Conservation (phyloP, 306 rosid genomes). For the Spatholobus suberectus region DNA sequence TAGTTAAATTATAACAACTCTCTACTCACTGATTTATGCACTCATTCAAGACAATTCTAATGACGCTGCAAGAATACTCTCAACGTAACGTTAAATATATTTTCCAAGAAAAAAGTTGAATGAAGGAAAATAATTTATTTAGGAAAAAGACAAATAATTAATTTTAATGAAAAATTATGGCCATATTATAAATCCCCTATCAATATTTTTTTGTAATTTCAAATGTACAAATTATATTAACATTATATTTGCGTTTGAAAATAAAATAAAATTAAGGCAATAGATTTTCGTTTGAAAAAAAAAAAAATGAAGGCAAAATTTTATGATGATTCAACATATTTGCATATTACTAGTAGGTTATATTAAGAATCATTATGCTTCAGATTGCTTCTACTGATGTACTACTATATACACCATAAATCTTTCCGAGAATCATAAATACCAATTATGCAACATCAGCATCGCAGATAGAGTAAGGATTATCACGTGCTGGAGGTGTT, state of each 20-base stretch:
- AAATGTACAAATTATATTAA: too few relatives aligned
- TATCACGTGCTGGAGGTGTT: slow-evolving; percentile 48
- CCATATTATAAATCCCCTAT: neutral
- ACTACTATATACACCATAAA: neutral
- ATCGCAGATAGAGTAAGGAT: slow-evolving; percentile 1
- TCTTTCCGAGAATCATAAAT: slow-evolving; percentile 20
- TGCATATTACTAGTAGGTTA: too few relatives aligned
- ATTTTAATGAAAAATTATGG: neutral
- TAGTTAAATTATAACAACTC: neutral
- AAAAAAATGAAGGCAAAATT: neutral
- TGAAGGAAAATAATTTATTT: neutral
- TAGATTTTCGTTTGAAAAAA: neutral
- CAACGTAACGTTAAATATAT: neutral
- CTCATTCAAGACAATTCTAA: neutral
- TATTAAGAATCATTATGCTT: too few relatives aligned
- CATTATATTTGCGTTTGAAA: too few relatives aligned
- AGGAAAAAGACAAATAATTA: too few relatives aligned
- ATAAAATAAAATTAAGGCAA: too few relatives aligned
- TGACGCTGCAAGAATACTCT: neutral
- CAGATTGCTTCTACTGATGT: too few relatives aligned
- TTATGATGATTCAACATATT: too few relatives aligned
- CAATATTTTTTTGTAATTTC: neutral
- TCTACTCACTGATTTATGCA: neutral
- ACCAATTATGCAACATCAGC: slow-evolving; percentile 22
- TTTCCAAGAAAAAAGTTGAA: neutral